phyloP scores from a whole-genome alignment of 306 rosid species.

The Cucurbita ficifolia region DNA sequence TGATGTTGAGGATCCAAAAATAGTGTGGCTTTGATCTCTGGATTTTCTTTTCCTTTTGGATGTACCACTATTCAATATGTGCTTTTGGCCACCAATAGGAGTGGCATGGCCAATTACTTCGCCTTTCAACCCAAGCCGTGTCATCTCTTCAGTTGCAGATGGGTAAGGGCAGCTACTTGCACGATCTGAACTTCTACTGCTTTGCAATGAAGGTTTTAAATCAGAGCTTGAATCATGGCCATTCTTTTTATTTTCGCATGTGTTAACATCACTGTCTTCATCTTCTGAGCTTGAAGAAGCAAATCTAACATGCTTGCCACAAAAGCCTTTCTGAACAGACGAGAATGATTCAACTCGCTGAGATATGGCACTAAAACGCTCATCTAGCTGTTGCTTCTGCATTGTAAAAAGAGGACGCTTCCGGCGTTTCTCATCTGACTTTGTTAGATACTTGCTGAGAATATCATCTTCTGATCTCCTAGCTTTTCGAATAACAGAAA shows the following conservation, averaged over 20 bases:
- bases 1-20: conserved; percentile 7
- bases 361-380: conserved; percentile 54
- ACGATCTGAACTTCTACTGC: conserved; percentile 34
- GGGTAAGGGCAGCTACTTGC: conserved; percentile 80
- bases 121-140: conserved; percentile 43
- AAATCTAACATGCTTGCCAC: conserved; percentile 66
- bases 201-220: conserved; percentile 23
- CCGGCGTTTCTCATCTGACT: conserved; percentile 10
- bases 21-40: background rate
- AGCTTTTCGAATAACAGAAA: conserved; percentile 38
- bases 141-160: conserved; percentile 67
- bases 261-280: conserved; percentile 30
- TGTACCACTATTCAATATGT: conserved; percentile 15
- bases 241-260: conserved; percentile 18
- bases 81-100: conserved; percentile 22
- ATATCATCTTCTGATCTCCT: conserved; percentile 25
- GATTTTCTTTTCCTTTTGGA: conserved; percentile 23
- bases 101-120: conserved; percentile 17
- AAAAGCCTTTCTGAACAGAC: conserved; percentile 25
- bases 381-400: conserved; percentile 37
- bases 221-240: conserved; percentile 11
- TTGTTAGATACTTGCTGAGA: conserved; percentile 13
- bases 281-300: conserved; percentile 52
- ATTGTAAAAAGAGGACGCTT: conserved; percentile 26
- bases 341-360: conserved; percentile 71